Percentiles rank a stretch among this genome's conserved stretches.
Evolutionary conservation across 768 basidiomycete genomes (phyloP).

Genomic region (Tulasnella sp.): DNA sequence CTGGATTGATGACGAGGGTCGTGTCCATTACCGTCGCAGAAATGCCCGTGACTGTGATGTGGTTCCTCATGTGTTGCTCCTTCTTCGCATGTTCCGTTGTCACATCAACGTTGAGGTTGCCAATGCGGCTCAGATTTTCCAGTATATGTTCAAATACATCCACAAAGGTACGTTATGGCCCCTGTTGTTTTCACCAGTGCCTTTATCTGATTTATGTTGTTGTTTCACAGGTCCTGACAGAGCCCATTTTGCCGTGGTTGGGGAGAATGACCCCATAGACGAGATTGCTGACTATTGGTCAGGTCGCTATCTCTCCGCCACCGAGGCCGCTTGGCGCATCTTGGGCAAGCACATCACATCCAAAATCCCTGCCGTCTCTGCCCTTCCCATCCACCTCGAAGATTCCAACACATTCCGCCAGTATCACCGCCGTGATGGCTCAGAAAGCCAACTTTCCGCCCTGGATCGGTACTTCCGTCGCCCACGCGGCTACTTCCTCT

Average conservation of each 20-base stretch:
- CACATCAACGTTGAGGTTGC: conserved; percentile 17
- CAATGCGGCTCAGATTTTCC: neutral
- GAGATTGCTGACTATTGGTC: conserved; percentile 15
- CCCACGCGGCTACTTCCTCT: neutral
- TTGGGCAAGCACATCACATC: conserved; percentile 9
- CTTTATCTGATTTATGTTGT: neutral
- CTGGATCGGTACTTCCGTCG: conserved; percentile 1
- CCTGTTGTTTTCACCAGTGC: no score
- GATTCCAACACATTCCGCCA: neutral
- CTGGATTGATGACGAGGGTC: conserved; percentile 23
- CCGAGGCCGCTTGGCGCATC: conserved; percentile 17
- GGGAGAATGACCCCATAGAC: neutral
- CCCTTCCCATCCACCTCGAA: conserved; percentile 10
- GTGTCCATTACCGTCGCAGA: conserved; percentile 18
- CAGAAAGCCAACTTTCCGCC: neutral
- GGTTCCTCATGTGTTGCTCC: conserved; percentile 2
- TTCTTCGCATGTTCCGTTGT: conserved; percentile 14
- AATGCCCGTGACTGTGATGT: neutral
- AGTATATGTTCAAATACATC: conserved; percentile 20
- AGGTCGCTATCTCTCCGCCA: conserved; percentile 17
- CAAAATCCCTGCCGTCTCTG: conserved; percentile 2
- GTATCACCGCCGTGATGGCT: neutral
- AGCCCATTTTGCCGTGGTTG: conserved; percentile 1
- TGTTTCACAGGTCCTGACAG: conserved; percentile 1
- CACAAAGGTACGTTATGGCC: conserved; percentile 12